phyloP scores from a whole-genome alignment of 352 stramenopile genomes.

The Discostella stelligera region DNA sequence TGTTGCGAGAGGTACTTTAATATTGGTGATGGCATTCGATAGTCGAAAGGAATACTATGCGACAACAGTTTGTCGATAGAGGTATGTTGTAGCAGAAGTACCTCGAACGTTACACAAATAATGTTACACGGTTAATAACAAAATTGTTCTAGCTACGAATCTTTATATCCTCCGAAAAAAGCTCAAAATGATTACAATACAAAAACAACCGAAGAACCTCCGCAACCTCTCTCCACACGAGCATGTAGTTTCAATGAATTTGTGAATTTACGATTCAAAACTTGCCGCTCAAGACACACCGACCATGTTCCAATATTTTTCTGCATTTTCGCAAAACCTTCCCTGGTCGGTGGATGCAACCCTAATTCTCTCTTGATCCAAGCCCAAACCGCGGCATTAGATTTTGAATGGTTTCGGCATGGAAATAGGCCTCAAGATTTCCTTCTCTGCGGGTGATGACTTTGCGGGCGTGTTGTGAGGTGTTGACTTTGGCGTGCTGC shows the following conservation, averaged over 20 bases:
- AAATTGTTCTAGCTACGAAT: not conserved
- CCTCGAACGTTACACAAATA: too few relatives aligned
- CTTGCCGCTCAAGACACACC: too few relatives aligned
- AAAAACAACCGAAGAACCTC: not conserved
- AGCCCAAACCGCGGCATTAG: slow-evolving; percentile 2
- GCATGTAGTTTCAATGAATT: not conserved
- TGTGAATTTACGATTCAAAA: not conserved
- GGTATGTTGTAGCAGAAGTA: too few relatives aligned
- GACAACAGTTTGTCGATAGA: too few relatives aligned
- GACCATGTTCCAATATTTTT: too few relatives aligned
- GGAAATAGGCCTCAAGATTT: slow-evolving; percentile 34
- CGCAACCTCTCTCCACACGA: not conserved
- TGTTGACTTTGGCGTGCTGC: slow-evolving; percentile 19
- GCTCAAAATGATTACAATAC: not conserved
- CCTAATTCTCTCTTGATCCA: too few relatives aligned
- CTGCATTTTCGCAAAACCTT: too few relatives aligned
- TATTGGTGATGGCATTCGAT: too few relatives aligned
- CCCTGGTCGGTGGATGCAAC: too few relatives aligned
- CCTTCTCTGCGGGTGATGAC: slow-evolving; percentile 20
- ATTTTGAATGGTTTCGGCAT: slow-evolving; percentile 54
- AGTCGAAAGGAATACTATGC: too few relatives aligned
- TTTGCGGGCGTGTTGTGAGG: slow-evolving; percentile 29
- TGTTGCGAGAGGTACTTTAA: too few relatives aligned
- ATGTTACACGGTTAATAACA: not conserved
- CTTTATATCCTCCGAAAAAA: not conserved